Base-by-base conservation (phyloP, 139 green algal species). In the Chlorella sp. region DNA sequence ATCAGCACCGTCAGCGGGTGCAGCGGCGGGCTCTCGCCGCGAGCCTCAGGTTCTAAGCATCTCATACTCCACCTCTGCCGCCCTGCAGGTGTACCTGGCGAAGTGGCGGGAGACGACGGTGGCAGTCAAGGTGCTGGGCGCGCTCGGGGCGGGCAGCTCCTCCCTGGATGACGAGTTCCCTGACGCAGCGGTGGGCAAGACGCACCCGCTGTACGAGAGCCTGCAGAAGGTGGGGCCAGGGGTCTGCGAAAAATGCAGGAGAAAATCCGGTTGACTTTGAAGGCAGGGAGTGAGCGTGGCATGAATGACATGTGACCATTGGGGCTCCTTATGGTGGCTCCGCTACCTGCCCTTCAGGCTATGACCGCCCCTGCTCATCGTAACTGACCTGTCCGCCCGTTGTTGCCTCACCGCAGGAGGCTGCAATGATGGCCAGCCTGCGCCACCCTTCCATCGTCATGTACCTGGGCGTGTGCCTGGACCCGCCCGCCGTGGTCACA, bases 361-460 rank as follows among this genome's bases (percentile, higher is more conserved):
- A n/a, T n/a, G n/a, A n/a, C n/a, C n/a, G n/a, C n/a, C n/a, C n/a
- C n/a, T n/a, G n/a, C n/a, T n/a, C n/a, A n/a, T n/a, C n/a, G n/a
- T n/a, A n/a, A n/a, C n/a, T n/a, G n/a, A n/a, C n/a, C n/a, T n/a
- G n/a, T n/a, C n/a, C n/a, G n/a, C n/a, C n/a, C n/a, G n/a, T n/a
- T n/a, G n/a, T n/a, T n/a, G n/a, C n/a, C n/a, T n/a, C n/a, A 41
- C 17, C 34, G 34, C 73, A 90, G 87, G 92, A 95, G 88, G 91
- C 90, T 3, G 81, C 82, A 8, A 87, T 87, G 72, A 87, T 87
- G 83, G 83, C 74, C 36, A 60, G 51, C 75, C 62, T 87, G 74
- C 75, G 90, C n/a, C 90, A 94, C 69, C 92, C 90, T 34, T 94
- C 93, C 75, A 87, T 94, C 28, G 89, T 95, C 48, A 86, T 93